A percentile compares a stretch with the other conserved stretches of the same genome.
Conservation (phyloP, 805 yeast species). For the Kodamaea nitidulidarum region DNA sequence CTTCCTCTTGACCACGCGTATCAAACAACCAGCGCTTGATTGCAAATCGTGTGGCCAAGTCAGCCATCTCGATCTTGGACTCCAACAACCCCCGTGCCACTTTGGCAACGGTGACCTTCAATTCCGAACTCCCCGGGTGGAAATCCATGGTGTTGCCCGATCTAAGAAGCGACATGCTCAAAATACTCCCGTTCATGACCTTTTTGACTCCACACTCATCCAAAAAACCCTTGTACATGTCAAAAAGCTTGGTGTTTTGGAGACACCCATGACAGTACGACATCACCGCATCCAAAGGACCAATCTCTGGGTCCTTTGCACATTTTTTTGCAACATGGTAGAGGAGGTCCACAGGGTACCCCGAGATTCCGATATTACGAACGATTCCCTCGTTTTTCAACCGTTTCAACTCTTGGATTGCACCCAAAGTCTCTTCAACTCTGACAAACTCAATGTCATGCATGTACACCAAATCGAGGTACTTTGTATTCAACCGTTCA, state of each 20-base stretch:
- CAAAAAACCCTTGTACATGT: constrained; percentile 46
- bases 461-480: constrained; percentile 77
- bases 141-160: constrained; percentile 63
- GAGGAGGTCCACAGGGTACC: constrained; percentile 76
- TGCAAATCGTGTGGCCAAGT: constrained; percentile 75
- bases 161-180: constrained; percentile 82
- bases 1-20: constrained; percentile 12
- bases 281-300: constrained; percentile 68
- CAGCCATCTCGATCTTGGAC: constrained; percentile 64
- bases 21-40: constrained; percentile 52
- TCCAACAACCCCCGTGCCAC: constrained; percentile 37
- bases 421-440: constrained; percentile 51
- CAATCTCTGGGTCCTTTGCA: constrained; percentile 39
- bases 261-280: constrained; percentile 80
- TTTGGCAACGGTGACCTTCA: constrained; percentile 50
- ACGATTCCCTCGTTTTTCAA: constrained; percentile 64
- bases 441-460: constrained; percentile 86
- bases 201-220: constrained; percentile 50
- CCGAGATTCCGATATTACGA: constrained; percentile 71
- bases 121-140: constrained; percentile 71
- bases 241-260: constrained; percentile 59
- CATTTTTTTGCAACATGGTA: constrained; percentile 46
- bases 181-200: constrained; percentile 77
- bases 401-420: constrained; percentile 54
- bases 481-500: constrained; percentile 57